Evolutionary conservation across 306 rosid species (phyloP).

Genomic region (Phaseolus lunatus): DNA sequence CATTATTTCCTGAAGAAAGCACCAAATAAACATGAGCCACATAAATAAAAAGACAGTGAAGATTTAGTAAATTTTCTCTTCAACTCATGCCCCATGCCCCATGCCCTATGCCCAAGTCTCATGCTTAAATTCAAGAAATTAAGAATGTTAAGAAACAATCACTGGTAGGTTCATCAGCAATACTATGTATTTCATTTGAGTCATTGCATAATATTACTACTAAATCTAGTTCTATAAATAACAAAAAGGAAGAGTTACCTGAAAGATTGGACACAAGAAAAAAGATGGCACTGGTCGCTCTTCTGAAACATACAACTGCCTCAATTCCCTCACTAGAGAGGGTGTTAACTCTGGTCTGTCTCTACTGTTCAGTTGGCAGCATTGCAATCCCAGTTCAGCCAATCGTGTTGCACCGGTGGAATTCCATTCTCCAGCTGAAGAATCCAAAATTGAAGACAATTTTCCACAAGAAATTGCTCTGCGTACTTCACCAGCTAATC

Average conservation of each 20-base stretch:
- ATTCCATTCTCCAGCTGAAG: slow-evolving; percentile 82
- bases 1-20: slow-evolving; percentile 79
- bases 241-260: slow-evolving; percentile 54
- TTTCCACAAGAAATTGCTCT: slow-evolving; percentile 64
- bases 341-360: slow-evolving; percentile 77
- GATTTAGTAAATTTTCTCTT: slow-evolving; percentile 10
- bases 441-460: slow-evolving; percentile 61
- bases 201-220: not conserved
- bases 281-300: slow-evolving; percentile 73
- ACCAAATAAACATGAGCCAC: slow-evolving; percentile 35
- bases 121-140: not conserved
- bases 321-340: slow-evolving; percentile 68
- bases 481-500: slow-evolving; percentile 65
- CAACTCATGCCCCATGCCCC: too few relatives aligned
- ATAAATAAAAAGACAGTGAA: not conserved
- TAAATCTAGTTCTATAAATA: not conserved
- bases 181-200: not conserved
- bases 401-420: slow-evolving; percentile 51
- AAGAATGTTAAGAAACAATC: slow-evolving; percentile 10
- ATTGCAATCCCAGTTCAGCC: slow-evolving; percentile 70
- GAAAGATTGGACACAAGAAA: slow-evolving; percentile 82
- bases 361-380: slow-evolving; percentile 66
- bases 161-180: slow-evolving; percentile 17
- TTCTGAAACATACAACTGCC: slow-evolving; percentile 66
- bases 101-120: not conserved